Percentiles rank a stretch among this genome's conserved stretches.
Evolutionary conservation across 139 green algal genomes (phyloP).

Genomic region (Micromonas commoda): DNA sequence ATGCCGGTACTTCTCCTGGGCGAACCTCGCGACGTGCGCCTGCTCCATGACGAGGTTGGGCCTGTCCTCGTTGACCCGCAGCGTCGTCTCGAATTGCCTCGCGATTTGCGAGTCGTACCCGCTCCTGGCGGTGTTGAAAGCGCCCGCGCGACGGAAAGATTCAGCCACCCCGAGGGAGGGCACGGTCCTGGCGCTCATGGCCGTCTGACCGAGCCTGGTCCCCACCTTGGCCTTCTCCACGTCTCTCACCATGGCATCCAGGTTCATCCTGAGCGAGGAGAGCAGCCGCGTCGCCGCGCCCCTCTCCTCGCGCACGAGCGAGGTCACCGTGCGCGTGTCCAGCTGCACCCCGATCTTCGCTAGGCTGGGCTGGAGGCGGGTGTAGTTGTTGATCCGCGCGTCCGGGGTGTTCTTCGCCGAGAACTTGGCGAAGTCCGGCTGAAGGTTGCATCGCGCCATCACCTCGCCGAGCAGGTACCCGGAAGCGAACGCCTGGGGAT

Average conservation of each 20-base stretch:
- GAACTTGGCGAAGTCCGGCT: conserved; percentile 63
- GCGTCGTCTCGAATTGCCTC: too few species aligned
- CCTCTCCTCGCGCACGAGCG: conserved; percentile 54
- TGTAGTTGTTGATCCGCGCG: conserved; percentile 66
- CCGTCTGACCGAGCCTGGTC: conserved; percentile 47
- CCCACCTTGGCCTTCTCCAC: conserved; percentile 30
- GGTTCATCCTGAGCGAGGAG: conserved; percentile 50
- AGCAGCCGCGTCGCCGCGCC: conserved; percentile 53
- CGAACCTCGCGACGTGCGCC: conserved; percentile 53
- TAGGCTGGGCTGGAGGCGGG: conserved; percentile 56
- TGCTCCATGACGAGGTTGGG: conserved; percentile 51
- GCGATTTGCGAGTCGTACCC: conserved; percentile 13
- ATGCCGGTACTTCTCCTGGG: conserved; percentile 22
- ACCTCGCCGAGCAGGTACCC: conserved; percentile 61
- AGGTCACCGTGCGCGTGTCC: conserved; percentile 47
- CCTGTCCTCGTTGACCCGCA: conserved; percentile 37
- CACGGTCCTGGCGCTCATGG: conserved; percentile 42
- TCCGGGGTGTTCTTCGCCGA: conserved; percentile 46
- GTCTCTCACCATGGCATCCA: conserved; percentile 43
- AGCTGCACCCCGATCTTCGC: conserved; percentile 51
- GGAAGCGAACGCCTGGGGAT: conserved; percentile 54
- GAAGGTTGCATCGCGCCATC: conserved; percentile 49
- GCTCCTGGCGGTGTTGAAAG: too few species aligned
- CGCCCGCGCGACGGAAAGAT: too few species aligned
- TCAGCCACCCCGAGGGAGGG: too few species aligned